These are phyloP conservation scores for Colletotrichum brevisporum DNA, from an alignment of 2,329 filamentous ascomycete species.

Conservation along the genomic window DNA sequence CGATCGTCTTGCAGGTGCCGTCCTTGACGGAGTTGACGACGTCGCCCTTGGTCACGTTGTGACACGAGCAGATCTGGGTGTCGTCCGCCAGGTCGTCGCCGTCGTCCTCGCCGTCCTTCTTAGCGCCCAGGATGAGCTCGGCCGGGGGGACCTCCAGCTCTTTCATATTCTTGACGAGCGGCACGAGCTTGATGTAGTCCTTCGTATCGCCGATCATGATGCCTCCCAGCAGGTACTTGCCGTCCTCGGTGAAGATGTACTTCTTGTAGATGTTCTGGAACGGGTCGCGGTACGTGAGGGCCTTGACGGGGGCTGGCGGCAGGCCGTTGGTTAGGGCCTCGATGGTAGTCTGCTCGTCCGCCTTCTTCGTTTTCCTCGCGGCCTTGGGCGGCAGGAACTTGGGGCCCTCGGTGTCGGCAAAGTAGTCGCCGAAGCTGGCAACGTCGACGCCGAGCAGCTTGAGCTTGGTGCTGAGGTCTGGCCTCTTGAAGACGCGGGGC, in stretches of 20 bases:
- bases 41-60: slow-evolving; percentile 91
- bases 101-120: slow-evolving; percentile 80
- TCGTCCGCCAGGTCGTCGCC: slow-evolving; percentile 86
- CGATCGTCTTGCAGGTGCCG: slow-evolving; percentile 84
- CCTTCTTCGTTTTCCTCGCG: slow-evolving; percentile 57
- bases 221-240: slow-evolving; percentile 91
- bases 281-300: slow-evolving; percentile 89
- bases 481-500: slow-evolving; percentile 80
- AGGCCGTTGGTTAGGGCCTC: slow-evolving; percentile 69
- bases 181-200: slow-evolving; percentile 91
- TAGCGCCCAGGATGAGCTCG: slow-evolving; percentile 85
- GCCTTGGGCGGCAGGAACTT: slow-evolving; percentile 77
- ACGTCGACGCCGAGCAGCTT: slow-evolving; percentile 93
- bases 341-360: slow-evolving; percentile 49
- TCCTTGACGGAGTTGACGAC: slow-evolving; percentile 80
- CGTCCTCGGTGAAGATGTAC: slow-evolving; percentile 90
- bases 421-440: slow-evolving; percentile 94
- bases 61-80: slow-evolving; percentile 91
- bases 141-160: slow-evolving; percentile 82
- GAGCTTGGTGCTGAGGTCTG: slow-evolving; percentile 91
- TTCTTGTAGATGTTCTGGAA: slow-evolving; percentile 94
- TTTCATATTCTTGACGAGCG: slow-evolving; percentile 89
- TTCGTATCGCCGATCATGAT: slow-evolving; percentile 98
- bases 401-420: slow-evolving; percentile 88
- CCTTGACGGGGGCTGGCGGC: slow-evolving; percentile 77